A percentile compares a stretch with the other conserved stretches of the same genome.
These are phyloP conservation scores for Diaporthe vaccinii DNA, from an alignment of 2,329 filamentous ascomycete species.

Conservation along the genomic window DNA sequence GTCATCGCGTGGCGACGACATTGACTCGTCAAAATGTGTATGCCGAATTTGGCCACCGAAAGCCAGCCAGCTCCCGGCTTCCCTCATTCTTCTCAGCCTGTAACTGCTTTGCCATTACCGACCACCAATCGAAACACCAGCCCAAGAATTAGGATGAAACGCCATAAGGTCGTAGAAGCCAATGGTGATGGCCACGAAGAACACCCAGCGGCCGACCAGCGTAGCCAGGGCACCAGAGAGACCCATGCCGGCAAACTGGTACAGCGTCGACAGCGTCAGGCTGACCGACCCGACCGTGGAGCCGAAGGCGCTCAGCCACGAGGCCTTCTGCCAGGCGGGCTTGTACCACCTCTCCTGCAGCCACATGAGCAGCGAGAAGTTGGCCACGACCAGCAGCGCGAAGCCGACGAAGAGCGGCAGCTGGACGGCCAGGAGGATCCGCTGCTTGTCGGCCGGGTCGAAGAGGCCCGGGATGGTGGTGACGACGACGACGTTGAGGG, in stretches of 20 bases:
- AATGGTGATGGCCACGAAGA: constrained; percentile 12
- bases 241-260: constrained; percentile 1
- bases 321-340: constrained; percentile 22
- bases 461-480: constrained; percentile 16
- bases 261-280: constrained; percentile 27
- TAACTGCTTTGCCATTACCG: background rate
- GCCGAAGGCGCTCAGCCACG: constrained; percentile 16
- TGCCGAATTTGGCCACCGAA: background rate
- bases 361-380: constrained; percentile 11
- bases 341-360: constrained; percentile 29
- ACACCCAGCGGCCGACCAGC: constrained; percentile 24
- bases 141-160: constrained; percentile 33
- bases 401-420: constrained; percentile 15
- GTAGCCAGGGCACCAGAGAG: constrained; percentile 15
- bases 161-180: constrained; percentile 25
- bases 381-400: constrained; percentile 14
- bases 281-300: constrained; percentile 13
- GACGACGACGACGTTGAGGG: constrained; percentile 10
- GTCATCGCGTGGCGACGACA: background rate
- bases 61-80: background rate
- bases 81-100: background rate
- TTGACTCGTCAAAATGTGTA: background rate
- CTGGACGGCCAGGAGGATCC: constrained; percentile 5
- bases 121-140: constrained; percentile 22
- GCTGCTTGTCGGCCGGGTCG: constrained; percentile 17